These are phyloP conservation scores for Aspergillus panamensis DNA, from an alignment of 495 filamentous ascomycete genomes.

Conservation along the genomic window DNA sequence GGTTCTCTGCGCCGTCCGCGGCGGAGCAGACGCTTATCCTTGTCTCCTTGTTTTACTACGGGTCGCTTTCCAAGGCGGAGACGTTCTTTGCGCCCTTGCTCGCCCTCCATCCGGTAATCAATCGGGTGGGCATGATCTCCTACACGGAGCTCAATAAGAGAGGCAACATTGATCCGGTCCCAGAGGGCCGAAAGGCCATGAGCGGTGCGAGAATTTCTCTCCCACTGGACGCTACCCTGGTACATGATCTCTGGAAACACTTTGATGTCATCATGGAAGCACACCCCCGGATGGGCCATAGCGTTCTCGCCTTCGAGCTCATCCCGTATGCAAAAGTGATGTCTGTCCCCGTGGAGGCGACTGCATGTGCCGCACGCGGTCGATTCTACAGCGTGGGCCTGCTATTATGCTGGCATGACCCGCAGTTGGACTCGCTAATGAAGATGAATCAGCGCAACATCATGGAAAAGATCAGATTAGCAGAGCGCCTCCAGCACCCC, in stretches of 20 bases:
- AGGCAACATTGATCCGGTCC: constrained; percentile 3
- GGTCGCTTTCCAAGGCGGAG: constrained; percentile 31
- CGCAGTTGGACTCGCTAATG: constrained; percentile 11
- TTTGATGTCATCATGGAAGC: constrained; percentile 2
- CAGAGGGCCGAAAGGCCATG: constrained; percentile 8
- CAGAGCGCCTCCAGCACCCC: not conserved
- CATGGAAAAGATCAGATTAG: not conserved
- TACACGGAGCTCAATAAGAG: constrained; percentile 22
- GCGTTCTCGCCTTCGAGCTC: constrained; percentile 17
- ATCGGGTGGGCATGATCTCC: constrained; percentile 25
- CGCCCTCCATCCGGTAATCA: constrained; percentile 20
- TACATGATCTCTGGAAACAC: not conserved
- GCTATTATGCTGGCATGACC: constrained; percentile 23
- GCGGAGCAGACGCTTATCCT: constrained; percentile 26
- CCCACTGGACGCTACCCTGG: not conserved
- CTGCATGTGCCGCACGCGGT: constrained; percentile 12
- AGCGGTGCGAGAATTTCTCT: constrained; percentile 4
- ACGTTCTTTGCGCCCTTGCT: constrained; percentile 33
- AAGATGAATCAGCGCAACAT: not conserved
- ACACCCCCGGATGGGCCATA: constrained; percentile 2
- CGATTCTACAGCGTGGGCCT: constrained; percentile 25
- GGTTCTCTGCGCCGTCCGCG: constrained; percentile 29
- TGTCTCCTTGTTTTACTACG: constrained; percentile 42
- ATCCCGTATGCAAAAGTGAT: constrained; percentile 9
- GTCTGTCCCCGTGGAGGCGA: constrained; percentile 10